Evolutionary conservation across 164 flowering plant genomes (phyloP).

Genomic region (Protea cynaroides): DNA sequence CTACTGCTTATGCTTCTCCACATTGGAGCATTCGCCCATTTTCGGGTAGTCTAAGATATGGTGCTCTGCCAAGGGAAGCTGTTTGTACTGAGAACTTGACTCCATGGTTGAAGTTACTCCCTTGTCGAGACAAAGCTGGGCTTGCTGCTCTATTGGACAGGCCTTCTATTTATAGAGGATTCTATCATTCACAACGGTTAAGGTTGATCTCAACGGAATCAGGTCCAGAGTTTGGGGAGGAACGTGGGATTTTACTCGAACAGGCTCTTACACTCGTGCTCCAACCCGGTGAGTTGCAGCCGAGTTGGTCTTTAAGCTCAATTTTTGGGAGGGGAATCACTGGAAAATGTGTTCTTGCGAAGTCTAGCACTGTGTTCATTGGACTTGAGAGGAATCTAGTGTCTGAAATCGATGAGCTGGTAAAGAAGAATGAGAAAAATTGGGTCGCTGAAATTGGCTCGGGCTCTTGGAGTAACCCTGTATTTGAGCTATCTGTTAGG

Average conservation of each 20-base stretch:
- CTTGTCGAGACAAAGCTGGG: conserved; percentile 96
- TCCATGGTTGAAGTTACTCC: conserved; percentile 97
- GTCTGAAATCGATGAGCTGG: conserved; percentile 28
- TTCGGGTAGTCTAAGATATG: conserved; percentile 58
- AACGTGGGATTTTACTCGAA: conserved; percentile 56
- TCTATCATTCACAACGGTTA: conserved; percentile 85
- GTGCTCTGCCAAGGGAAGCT: conserved; percentile 94
- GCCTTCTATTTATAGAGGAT: conserved; percentile 84
- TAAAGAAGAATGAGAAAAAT: conserved; percentile 14
- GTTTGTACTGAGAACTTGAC: conserved; percentile 98
- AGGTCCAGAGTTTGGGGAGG: conserved; percentile 21
- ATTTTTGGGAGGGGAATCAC: conserved; percentile 64
- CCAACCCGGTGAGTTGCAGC: conserved; percentile 54
- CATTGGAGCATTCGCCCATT: conserved; percentile 47
- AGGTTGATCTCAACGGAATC: conserved; percentile 50
- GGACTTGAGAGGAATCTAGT: conserved; percentile 58
- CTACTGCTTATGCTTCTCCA: conserved; percentile 74
- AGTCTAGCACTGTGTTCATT: conserved; percentile 62
- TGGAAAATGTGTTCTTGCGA: conserved; percentile 70
- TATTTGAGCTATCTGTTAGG: conserved; percentile 48
- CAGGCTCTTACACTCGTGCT: conserved; percentile 90
- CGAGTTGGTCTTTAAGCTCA: conserved; percentile 82
- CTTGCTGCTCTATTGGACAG: conserved; percentile 80
- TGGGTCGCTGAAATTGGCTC: conserved; percentile 9
- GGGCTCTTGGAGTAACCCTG: conserved; percentile 30